These are phyloP conservation scores for Graphilbum fragrans DNA, from an alignment of 2,329 filamentous ascomycete genomes.

Conservation along the genomic window DNA sequence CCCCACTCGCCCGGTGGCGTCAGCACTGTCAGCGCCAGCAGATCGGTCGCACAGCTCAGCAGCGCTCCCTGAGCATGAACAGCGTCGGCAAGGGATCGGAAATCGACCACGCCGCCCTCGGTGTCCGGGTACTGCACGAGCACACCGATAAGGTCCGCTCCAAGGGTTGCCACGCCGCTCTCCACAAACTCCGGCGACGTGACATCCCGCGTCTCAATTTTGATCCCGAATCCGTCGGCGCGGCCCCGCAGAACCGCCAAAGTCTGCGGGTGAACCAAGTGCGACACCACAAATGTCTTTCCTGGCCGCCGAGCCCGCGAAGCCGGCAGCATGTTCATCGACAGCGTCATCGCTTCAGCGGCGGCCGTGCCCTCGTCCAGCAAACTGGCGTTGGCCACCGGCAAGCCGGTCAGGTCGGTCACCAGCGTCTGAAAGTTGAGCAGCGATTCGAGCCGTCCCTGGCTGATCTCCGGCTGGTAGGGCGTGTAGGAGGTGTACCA, in stretches of 20 bases:
- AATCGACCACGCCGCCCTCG: conserved; percentile 67
- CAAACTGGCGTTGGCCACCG: conserved; percentile 82
- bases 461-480: conserved; percentile 95
- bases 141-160: conserved; percentile 75
- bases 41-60: conserved; percentile 79
- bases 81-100: conserved; percentile 57
- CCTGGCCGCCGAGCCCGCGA: conserved; percentile 60
- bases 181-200: conserved; percentile 47
- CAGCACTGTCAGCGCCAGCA: conserved; percentile 75
- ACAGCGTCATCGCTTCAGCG: conserved; percentile 91
- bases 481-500: conserved; percentile 99
- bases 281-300: conserved; percentile 76
- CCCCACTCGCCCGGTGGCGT: conserved; percentile 90
- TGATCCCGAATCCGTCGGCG: conserved; percentile 84
- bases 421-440: conserved; percentile 95
- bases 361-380: conserved; percentile 87
- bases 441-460: conserved; percentile 82
- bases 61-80: conserved; percentile 69
- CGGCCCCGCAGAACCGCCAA: conserved; percentile 73
- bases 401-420: conserved; percentile 72
- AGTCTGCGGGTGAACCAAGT: conserved; percentile 75
- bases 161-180: conserved; percentile 55
- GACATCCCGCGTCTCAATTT: conserved; percentile 61
- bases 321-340: conserved; percentile 60
- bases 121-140: conserved; percentile 94